Evolutionary conservation across 768 basidiomycete species (phyloP), one percentile per base, ranked within the genome.

Genomic region (Suillus lakei): DNA sequence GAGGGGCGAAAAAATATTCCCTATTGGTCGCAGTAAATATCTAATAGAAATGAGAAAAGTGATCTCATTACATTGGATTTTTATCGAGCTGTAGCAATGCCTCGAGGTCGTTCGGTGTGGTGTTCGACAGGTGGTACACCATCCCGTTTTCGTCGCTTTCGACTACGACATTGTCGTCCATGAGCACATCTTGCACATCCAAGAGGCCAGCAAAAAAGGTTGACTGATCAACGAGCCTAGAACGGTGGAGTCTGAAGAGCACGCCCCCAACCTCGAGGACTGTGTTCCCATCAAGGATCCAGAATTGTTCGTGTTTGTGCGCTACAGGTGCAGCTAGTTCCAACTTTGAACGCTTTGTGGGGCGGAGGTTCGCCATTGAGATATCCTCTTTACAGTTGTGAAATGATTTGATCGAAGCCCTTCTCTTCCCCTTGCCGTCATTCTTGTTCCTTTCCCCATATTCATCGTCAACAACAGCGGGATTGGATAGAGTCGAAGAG

Each of bases 161-260:
- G 32, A 65, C 32, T 16, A 63, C 28, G 4, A 63, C 64, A 30
- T 34, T n/a, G 13, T 65, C 62, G 13, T 51, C 38, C 44, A 78
- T 73, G 21, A 71, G 50, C 56, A 58, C 56, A n/a, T 65, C 64
- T 28, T 63, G 48, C 2, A 63, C 62, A 38, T 51, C 15, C 44
- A 78, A 74, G 21, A 73, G 58, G 0, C 69, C 60, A 1, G 72
- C 68, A 51, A 84, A 83, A 70, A 75, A 82, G 9, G 60, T 64
- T 4, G 78, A 79, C 15, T 77, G 67, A 39, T 65, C 68, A 15
- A 70, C 64, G 6, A 83, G 74, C n/a, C 70, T 72, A 60, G 77
- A 78, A 21, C 76, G 70, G n/a, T 80, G 77, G 18, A 83, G 66
- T 23, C 70, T 72, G 68, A 81, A 82, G 39, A 77, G 70, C 4